Evolutionary conservation across 148 eudicot species (phyloP), one percentile per base, ranked within the genome.

Genomic region (Selenicereus undatus): DNA sequence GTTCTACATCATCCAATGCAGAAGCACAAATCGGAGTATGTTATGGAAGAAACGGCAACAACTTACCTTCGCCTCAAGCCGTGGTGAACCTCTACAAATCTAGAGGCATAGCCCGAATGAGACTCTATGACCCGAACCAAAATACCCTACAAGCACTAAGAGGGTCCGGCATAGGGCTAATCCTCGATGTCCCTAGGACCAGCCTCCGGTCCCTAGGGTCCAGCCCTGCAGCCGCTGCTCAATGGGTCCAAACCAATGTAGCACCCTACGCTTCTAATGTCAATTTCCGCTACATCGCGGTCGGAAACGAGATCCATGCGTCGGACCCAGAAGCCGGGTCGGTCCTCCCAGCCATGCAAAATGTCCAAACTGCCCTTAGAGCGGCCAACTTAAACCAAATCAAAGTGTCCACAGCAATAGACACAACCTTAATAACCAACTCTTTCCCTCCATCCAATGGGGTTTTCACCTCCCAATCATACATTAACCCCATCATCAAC

Each of bases 21-120:
- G 91, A 81, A 29, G 91, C 91, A 30, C 87, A 85, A 80, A 78
- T 87, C 39, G 92, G 92, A 27, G 89, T 81, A 16, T 87, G 89
- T 58, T 74, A 85, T 56, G 92, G 92, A 56, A 80, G 74, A 74
- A 48, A 54, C 14, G 91, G 88, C 11, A 81, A 87, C 80, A 85
- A 85, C 36, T 64, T 90, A 22, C 91, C 91, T 48, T 70, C 87
- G 1, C 27, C 52, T 8, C 77, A 77, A 81, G 76, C 82, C 2
- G 85, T 79, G 0, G 79, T 90, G 4, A 80, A 43, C 18, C 62
- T 88, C 5, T 90, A 87, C 88, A 84, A 78, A 11, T 81, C 84
- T 0, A 76, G 77, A 32, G 81, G 81, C 79, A 89, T 90, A 20
- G 22, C 80, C 18, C 75, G 79, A 18, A 89, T 84, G 91, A 73